Evolutionary conservation across 139 green algal species (phyloP).

Genomic region (Spirogloea muscicola): DNA sequence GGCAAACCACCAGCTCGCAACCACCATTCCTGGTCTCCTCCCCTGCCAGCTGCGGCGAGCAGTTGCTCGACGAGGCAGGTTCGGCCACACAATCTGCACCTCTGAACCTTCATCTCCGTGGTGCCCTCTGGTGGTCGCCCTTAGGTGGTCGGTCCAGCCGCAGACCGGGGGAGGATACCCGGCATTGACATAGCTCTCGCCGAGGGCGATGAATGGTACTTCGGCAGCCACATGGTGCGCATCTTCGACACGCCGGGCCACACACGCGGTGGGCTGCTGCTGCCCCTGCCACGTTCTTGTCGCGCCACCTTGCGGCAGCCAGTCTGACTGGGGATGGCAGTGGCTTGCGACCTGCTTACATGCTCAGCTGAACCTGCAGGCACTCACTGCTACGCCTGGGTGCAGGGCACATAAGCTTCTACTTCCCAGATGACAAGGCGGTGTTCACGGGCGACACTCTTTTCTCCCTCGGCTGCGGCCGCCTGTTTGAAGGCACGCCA

Average conservation of each 20-base stretch:
- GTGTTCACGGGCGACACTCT: slow-evolving; percentile 55
- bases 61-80: too few species aligned
- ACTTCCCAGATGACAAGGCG: slow-evolving; percentile 39
- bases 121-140: neutral
- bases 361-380: too few species aligned
- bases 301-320: too few species aligned
- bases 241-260: slow-evolving; percentile 56
- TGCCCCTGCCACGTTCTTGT: too few species aligned
- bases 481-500: slow-evolving; percentile 53
- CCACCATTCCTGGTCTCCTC: too few species aligned
- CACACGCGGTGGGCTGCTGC: slow-evolving; percentile 27
- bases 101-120: too few species aligned
- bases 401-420: slow-evolving; percentile 50
- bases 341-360: too few species aligned
- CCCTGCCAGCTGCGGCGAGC: too few species aligned
- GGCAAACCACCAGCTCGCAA: neutral
- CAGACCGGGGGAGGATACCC: slow-evolving; percentile 40
- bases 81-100: too few species aligned
- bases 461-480: slow-evolving; percentile 52
- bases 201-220: slow-evolving; percentile 47
- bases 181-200: slow-evolving; percentile 43
- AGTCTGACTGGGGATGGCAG: too few species aligned
- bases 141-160: slow-evolving; percentile 39
- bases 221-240: slow-evolving; percentile 38
- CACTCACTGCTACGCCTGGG: too few species aligned